Evolutionary conservation across 2,329 filamentous ascomycete species (phyloP), one percentile per base, ranked within the genome.

Genomic region (Fusarium sp.): DNA sequence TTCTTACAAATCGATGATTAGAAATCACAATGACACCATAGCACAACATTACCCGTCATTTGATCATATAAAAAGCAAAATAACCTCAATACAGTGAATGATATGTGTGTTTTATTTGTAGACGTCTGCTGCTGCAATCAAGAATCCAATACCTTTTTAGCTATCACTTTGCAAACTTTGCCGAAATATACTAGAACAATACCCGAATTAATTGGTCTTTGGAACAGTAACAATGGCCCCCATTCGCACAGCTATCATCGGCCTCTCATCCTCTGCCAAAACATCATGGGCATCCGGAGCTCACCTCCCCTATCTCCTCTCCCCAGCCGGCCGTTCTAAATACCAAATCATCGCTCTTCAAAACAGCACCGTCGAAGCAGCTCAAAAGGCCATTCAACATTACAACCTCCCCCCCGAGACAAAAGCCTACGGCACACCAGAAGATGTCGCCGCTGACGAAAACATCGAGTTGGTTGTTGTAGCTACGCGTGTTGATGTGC

Each of bases 301-400:
- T 4, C 89, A 91, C 70, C 82, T 91, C 0, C 87, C 89, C 0
- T 90, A 89, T 73, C 84, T 91, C 5, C 75, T 83, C 29, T 85
- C 85, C 0, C 75, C 82, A 0, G 77, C 74, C 5, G 81, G 83
- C 10, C 80, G 79, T 18, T 66, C 78, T 3, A 78, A 81, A 15
- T 88, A 83, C 64, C 59, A 80, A 26, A 84, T 89, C 44, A 81
- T 84, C 3, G 87, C 85, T 1, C 77, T 89, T 1, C 81, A 83
- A 61, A 88, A 88, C 77, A 85, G 82, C 21, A 83, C 79, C 44
- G 72, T 81, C 2, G 76, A 80, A 3, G 80, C 84, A 0, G 85
- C 85, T 0, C 70, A 77, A 10, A 78, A 74, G 0, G 83, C 85
- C 18, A 84, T 85, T 42, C 52, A 75, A 4, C 70, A 78, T 3